Base-by-base conservation (phyloP, 2,329 filamentous ascomycete genomes). In the Monosporascus cannonballus region DNA sequence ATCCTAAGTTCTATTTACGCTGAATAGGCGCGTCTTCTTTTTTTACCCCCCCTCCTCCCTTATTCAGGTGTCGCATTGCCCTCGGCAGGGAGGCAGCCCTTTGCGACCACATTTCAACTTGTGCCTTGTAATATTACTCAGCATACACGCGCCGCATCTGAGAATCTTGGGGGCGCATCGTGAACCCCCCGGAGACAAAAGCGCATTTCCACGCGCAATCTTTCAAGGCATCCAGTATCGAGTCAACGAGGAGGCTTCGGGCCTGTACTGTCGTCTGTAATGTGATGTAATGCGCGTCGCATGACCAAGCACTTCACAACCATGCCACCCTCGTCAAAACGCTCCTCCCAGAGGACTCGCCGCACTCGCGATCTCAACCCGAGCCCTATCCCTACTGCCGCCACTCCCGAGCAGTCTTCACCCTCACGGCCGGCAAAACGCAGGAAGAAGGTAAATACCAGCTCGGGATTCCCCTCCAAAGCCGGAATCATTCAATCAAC, bases 401-500 rank as follows among this genome's bases (percentile, higher is more conserved):
- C 69, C 45, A 62, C 65, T 44, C 63, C 65, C 48, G 75, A 79
- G 44, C 74, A 77, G 47, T 81, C 81, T 25, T 85, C 83, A 4
- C 82, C 83, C 15, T 79, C 76, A 54, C 77, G 81, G 51, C 82
- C 83, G n/a, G 72, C 76, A 11, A 86, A 86, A 72, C 81, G 83
- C 64, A 79, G 83, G 70, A 85, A 78, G 72, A 83, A 80, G 76
- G 80, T 81, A 68, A 47, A 17, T 25, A 25, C 24, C 22, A 3
- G 11, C 30, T 14, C 11, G 3, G 30, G 11, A 14, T 34, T 34
- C 30, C 30, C 30, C 11, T 25, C 30, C n/a, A 18, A 17, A 7
- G 7, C 20, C n/a, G 22, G 41, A 14, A 24, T 14, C 39, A 1
- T 42, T 20, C 39, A 42, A 20, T 5, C 39, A 22, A n/a, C 42